These are phyloP conservation scores for Tilletia walkeri DNA, from an alignment of 1,284 basidiomycete species.

Conservation along the genomic window DNA sequence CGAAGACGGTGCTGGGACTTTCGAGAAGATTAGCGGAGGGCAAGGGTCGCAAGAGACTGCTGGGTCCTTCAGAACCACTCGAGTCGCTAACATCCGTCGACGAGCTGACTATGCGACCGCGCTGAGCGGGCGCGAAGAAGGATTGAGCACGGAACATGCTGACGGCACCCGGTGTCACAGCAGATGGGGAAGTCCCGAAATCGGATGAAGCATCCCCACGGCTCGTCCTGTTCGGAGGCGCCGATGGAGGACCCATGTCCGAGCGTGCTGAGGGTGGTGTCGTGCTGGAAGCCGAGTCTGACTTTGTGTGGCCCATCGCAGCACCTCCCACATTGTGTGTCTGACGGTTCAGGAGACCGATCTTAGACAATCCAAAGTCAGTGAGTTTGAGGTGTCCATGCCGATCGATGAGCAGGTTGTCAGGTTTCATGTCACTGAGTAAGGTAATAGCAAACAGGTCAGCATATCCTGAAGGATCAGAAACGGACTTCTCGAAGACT, in stretches of 20 bases:
- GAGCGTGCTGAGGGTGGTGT: neutral
- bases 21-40: conserved; percentile 28
- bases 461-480: too few species aligned
- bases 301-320: conserved; percentile 11
- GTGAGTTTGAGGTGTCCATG: conserved; percentile 95
- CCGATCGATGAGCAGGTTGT: conserved; percentile 93
- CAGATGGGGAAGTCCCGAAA: neutral
- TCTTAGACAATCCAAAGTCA: conserved; percentile 94
- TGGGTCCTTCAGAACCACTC: conserved; percentile 34
- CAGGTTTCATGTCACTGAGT: conserved; percentile 89
- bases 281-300: conserved; percentile 18
- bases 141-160: conserved; percentile 34
- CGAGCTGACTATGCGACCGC: conserved; percentile 33
- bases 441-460: conserved; percentile 5
- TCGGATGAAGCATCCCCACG: conserved; percentile 7
- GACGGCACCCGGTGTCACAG: neutral
- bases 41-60: neutral
- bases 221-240: neutral
- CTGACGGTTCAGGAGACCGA: conserved; percentile 94
- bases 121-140: conserved; percentile 37
- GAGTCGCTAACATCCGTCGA: conserved; percentile 47
- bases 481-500: conserved; percentile 47
- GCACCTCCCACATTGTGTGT: conserved; percentile 31
- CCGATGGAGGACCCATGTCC: neutral
- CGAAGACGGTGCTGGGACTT: conserved; percentile 41